Percentiles rank a stretch among this genome's conserved stretches.
phyloP scores from a whole-genome alignment of 306 rosid species.

The Cajanus cajan region DNA sequence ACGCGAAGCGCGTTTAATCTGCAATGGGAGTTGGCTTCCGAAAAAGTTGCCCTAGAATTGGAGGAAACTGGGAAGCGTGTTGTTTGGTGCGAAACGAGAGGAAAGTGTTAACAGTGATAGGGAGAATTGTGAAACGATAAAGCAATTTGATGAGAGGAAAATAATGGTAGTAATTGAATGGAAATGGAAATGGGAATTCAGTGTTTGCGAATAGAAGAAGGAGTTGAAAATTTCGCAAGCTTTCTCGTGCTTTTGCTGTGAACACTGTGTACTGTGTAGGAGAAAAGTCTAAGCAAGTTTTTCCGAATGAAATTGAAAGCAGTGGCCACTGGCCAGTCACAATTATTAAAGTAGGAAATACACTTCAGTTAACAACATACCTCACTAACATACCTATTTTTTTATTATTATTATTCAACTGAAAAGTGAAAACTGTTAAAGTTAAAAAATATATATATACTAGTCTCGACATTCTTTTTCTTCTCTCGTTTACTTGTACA shows the following conservation, averaged over 20 bases:
- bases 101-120: background rate
- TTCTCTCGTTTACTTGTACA: too few species aligned
- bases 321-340: too few species aligned
- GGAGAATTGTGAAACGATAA: background rate
- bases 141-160: background rate
- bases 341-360: too few species aligned
- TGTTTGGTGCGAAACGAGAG: background rate
- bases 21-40: slow-evolving; percentile 5
- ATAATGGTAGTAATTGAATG: background rate
- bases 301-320: background rate
- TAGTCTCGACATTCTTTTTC: too few species aligned
- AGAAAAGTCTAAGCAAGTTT: background rate
- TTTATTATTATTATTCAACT: too few species aligned
- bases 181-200: background rate
- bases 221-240: background rate
- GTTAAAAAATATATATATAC: too few species aligned
- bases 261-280: background rate
- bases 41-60: slow-evolving; percentile 32
- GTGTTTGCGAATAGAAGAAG: background rate
- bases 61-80: background rate
- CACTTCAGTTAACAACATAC: too few species aligned
- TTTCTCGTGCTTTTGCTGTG: background rate
- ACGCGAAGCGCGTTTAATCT: slow-evolving; percentile 1
- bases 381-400: too few species aligned
- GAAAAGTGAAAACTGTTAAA: too few species aligned